Evolutionary conservation across 495 filamentous ascomycete species (phyloP).

Genomic region (Penicillium robsamsonii): DNA sequence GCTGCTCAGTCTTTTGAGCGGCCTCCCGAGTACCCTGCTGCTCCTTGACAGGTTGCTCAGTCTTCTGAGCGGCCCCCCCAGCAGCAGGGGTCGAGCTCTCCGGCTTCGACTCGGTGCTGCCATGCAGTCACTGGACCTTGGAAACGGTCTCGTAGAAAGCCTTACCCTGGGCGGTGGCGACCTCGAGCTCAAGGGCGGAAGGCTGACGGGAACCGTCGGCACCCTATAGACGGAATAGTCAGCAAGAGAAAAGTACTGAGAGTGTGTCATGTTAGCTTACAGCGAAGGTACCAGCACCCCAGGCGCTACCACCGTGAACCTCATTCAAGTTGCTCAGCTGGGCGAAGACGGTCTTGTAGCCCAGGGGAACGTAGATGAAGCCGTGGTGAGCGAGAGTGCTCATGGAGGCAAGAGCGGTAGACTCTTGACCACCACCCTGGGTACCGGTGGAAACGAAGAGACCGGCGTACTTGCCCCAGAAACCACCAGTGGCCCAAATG

Average conservation of each 20-base stretch:
- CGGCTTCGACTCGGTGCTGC: conserved; percentile 40
- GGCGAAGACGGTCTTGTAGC: conserved; percentile 78
- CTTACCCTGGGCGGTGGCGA: conserved; percentile 82
- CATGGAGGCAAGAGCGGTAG: conserved; percentile 76
- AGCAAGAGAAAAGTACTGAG: background rate
- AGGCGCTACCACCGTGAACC: conserved; percentile 80
- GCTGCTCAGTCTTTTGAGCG: conserved; percentile 22
- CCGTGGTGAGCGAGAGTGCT: conserved; percentile 92
- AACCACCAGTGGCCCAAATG: conserved; percentile 69
- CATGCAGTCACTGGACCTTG: conserved; percentile 87
- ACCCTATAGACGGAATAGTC: conserved; percentile 32
- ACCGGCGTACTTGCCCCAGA: conserved; percentile 88
- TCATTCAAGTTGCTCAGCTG: conserved; percentile 66
- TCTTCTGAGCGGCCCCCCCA: conserved; percentile 21
- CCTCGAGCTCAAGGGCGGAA: conserved; percentile 63
- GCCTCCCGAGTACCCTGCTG: conserved; percentile 27
- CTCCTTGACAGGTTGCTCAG: conserved; percentile 24
- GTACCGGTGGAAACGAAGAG: conserved; percentile 84
- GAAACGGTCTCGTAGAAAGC: conserved; percentile 77
- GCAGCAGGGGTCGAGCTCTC: conserved; percentile 29
- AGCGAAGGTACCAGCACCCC: conserved; percentile 94
- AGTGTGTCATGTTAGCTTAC: conserved; percentile 40
- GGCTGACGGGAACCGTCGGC: conserved; percentile 82
- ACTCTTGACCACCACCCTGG: conserved; percentile 89
- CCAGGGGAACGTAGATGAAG: conserved; percentile 91